Percentiles rank a stretch among this genome's conserved stretches.
Conservation (phyloP, 768 basidiomycete genomes). For the Rhodosporidiobolus odoratus region DNA sequence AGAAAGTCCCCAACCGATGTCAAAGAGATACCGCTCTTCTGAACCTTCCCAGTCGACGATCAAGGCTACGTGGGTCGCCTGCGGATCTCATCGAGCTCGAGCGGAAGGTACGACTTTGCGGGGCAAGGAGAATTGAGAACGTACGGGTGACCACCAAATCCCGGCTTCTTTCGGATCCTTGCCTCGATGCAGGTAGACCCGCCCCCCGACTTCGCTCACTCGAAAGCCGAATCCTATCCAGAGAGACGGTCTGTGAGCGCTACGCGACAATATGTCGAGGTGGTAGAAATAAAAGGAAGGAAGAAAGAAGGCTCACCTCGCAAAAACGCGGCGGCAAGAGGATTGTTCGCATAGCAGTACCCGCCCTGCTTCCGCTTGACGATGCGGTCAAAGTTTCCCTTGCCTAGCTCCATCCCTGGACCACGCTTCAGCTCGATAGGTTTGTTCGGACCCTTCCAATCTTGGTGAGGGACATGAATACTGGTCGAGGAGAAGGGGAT, state of each 20-base stretch:
- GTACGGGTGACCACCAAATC: not conserved
- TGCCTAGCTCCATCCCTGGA: slow-evolving; percentile 13
- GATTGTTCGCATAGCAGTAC: slow-evolving; percentile 22
- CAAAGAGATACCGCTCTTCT: not conserved
- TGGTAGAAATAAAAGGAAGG: not conserved
- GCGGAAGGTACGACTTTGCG: too few relatives aligned
- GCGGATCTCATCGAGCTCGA: not conserved
- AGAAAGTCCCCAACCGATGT: slow-evolving; percentile 12
- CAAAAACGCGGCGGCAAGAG: not conserved
- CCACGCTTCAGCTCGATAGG: slow-evolving; percentile 14
- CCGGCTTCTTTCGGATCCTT: slow-evolving; percentile 15
- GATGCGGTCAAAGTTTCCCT: slow-evolving; percentile 22
- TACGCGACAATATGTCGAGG: not conserved
- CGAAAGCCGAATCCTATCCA: slow-evolving; percentile 27
- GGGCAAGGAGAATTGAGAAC: not conserved
- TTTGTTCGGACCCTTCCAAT: slow-evolving; percentile 6
- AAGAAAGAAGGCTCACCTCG: slow-evolving; percentile 1
- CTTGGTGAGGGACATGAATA: slow-evolving; percentile 11
- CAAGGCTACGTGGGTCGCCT: slow-evolving; percentile 13
- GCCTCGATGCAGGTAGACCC: slow-evolving; percentile 27
- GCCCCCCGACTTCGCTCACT: slow-evolving; percentile 19
- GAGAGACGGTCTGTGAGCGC: too few relatives aligned
- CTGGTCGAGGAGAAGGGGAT: slow-evolving; percentile 24
- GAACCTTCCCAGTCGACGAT: slow-evolving; percentile 26
- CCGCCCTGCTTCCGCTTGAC: slow-evolving; percentile 8